These are phyloP conservation scores for Trametes villosa DNA, from an alignment of 768 basidiomycete species.

Conservation along the genomic window DNA sequence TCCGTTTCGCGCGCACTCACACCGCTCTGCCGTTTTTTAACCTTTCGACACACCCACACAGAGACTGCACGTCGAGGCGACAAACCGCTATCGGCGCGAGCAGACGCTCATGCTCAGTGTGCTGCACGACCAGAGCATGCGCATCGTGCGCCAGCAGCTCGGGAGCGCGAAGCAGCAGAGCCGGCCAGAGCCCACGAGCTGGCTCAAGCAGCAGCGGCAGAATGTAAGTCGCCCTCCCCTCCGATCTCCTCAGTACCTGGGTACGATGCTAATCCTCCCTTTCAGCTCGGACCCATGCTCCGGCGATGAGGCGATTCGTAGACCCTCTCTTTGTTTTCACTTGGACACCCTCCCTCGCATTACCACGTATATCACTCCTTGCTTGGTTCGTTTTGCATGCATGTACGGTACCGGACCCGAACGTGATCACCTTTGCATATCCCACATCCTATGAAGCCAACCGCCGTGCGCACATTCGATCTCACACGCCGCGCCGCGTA, in stretches of 20 bases:
- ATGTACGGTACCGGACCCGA: conserved; percentile 1
- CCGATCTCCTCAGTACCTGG: not conserved
- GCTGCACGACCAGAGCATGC: conserved; percentile 73
- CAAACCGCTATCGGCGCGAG: conserved; percentile 71
- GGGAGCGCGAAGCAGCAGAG: conserved; percentile 48
- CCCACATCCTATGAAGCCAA: not conserved
- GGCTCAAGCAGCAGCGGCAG: conserved; percentile 71
- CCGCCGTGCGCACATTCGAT: not conserved
- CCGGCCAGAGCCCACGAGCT: conserved; percentile 60
- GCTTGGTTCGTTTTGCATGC: conserved; percentile 1
- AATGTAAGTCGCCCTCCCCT: conserved; percentile 38
- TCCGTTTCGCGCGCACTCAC: conserved; percentile 26
- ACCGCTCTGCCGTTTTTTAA: conserved; percentile 23
- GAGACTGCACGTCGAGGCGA: conserved; percentile 55
- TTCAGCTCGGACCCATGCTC: conserved; percentile 34
- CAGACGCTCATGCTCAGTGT: conserved; percentile 82
- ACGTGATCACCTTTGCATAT: not conserved
- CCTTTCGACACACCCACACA: conserved; percentile 9
- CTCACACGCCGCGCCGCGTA: not conserved
- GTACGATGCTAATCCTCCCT: not conserved
- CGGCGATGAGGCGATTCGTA: conserved; percentile 27
- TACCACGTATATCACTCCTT: not conserved
- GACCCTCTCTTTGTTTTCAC: not conserved
- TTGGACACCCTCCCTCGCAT: not conserved
- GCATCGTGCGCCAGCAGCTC: conserved; percentile 63